Base-by-base conservation (phyloP, 164 flowering plant species). In the Umbilicus rupestris region DNA sequence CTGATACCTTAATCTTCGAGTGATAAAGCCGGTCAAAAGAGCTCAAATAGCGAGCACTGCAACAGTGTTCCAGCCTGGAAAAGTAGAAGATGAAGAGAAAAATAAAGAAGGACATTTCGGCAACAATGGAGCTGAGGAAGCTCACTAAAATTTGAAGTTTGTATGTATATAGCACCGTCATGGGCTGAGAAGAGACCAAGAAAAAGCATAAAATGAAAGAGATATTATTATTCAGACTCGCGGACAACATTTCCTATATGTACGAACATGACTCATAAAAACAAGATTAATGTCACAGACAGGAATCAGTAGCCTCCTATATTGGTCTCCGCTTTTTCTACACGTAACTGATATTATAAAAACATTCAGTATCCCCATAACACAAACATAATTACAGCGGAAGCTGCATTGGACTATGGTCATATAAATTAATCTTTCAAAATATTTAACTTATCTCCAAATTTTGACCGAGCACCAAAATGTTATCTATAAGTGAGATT, bases 241-340 rank as follows among this genome's bases (percentile, higher is more conserved):
- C 14, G 19, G 8, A 55, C 60, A 15, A 28, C 3, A 28, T 14
- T 55, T 12, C 11, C 33, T 55, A 55, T 55, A 3, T 55, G 33
- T 55, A 55, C 29, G 33, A 55, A 29, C 58, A 14, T 11, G 60
- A 26, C 33, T 3, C 17, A 1, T 17, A 55, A 28, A 55, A 26
- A 28, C 60, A 26, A 28, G 28, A 55, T 55, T 33, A 24, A 55
- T 16, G 28, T 55, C 19, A 5, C 60, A 3, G 60, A 55, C 60
- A 55, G 60, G 60, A 28, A 55, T 22, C 60, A 14, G 60, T 55
- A 55, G 60, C 33, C 31, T 55, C 29, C 33, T 55, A n/a, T 28
- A 28, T 55, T 28, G 28, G 60, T 28, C 60, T 28, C 19, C 6
- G 28, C 29, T 26, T 22, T 52, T 52, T 55, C 6, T 50, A 15